Evolutionary conservation across 768 basidiomycete species (phyloP), one percentile per base, ranked within the genome.

Genomic region (Pleurotus giganteus): DNA sequence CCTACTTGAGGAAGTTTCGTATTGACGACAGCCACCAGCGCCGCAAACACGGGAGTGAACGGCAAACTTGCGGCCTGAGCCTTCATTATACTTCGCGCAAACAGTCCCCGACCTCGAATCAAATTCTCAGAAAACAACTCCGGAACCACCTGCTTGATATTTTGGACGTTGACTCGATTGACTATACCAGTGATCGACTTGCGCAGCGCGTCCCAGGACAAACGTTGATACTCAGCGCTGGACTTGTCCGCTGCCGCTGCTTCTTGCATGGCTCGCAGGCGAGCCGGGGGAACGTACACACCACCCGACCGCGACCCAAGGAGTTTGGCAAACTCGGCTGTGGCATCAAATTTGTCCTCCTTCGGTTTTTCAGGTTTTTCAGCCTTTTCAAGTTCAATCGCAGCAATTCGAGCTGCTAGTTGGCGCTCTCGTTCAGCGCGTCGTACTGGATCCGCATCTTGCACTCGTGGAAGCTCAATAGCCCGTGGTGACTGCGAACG

Each of bases 111-210:
- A 1, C 97, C 97, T 44, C 94, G 85, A 57, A 98, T 84, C 27
- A 99, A 81, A 71, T 99, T 97, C 71, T 99, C 97, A 1, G 84
- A 71, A 64, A 99, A 98, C 23, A 99, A 72, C 68, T 96, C 92
- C 0, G 93, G 92, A 0, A 94, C 82, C 60, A 96, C 83, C 63
- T 88, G 82, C 72, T 98, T 97, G 82, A 99, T 99, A 69, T 98
- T 98, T 61, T 86, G 80, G 17, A 94, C 80, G 69, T 98, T 98
- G 74, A 99, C 92, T 79, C 97, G 89, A 79, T 99, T 99, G 79
- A 98, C 96, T 62, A 98, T 89, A 93, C 97, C 97, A 26, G 97
- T 98, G 65, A 99, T 90, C 47, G 89, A 91, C 73, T 99, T 99
- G 66, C 95, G 86, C 57, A 99, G 74, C 1, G 97, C 97, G 65